Evolutionary conservation across 2,329 filamentous ascomycete species (phyloP), one percentile per base, ranked within the genome.

Genomic region (Sporothrix dimorphospora): DNA sequence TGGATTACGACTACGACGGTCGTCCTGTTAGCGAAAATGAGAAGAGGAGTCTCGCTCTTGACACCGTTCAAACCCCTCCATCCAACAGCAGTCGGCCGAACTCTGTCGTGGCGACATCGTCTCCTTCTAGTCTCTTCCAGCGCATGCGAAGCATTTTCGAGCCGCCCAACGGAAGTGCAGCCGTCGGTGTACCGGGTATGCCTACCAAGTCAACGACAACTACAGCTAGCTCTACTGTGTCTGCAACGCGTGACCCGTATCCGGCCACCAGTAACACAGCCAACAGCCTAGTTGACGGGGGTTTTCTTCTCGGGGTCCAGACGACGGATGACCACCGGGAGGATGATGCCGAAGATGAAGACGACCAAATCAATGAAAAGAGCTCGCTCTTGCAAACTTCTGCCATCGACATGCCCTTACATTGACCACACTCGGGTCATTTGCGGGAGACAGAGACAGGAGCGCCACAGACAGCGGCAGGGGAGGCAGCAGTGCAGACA

Each of bases 61-160:
- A 69, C 2, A 4, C 63, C 14, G 40, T 21, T 24, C 53, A n/a
- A 8, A 12, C 65, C 1, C 65, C 27, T 3, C 42, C 42, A 27
- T 19, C 55, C 8, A 42, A n/a, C 21, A 67, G 30, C 27, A 68
- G 67, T 68, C 67, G 57, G 69, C 72, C 66, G n/a, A 74, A 63
- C 57, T 76, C 75, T 19, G 38, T 45, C 4, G 71, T 73, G 12
- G 70, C 69, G 19, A 61, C 72, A 14, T 72, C 75, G 9, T 70
- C 74, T 0, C 77, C 77, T 1, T 77, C 77, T 11, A 78, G 76
- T 16, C 75, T 83, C 24, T 83, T 84, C 76, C 78, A 81, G 69
- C 79, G 79, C 42, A 81, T 84, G 79, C 79, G 82, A 27, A 82
- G 76, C 72, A 80, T 84, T 53, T 84, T 83, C 69, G 82, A 83